Conservation (phyloP, 257 asterid species). For the Salvia rosmarinus region DNA sequence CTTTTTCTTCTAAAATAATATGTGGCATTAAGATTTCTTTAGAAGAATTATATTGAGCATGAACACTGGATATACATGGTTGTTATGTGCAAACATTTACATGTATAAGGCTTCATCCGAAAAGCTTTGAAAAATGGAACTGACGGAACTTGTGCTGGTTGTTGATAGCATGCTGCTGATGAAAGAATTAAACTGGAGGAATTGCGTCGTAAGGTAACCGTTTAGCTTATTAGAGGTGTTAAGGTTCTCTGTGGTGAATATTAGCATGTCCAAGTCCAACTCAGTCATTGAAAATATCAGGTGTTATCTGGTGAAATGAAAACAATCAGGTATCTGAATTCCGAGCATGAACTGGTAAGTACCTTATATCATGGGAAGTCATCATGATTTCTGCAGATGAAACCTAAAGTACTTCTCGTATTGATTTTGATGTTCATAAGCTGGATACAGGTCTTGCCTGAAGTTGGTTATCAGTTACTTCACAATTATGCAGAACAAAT, state of each 20-base stretch:
- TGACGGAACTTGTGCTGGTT: constrained; percentile 34
- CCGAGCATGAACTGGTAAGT: constrained; percentile 79
- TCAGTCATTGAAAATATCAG: constrained; percentile 42
- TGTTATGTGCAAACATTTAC: not conserved
- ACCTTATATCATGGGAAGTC: constrained; percentile 25
- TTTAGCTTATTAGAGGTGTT: constrained; percentile 25
- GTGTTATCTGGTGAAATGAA: constrained; percentile 84
- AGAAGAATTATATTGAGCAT: not conserved
- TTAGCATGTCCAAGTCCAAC: constrained; percentile 31
- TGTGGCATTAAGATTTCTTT: not conserved
- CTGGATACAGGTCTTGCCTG: constrained; percentile 73
- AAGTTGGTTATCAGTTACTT: constrained; percentile 84
- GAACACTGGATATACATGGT: not conserved
- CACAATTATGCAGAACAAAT: constrained; percentile 77
- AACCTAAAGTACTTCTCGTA: constrained; percentile 24
- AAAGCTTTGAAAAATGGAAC: constrained; percentile 23
- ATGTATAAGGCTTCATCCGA: constrained; percentile 18
- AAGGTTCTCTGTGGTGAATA: constrained; percentile 27
- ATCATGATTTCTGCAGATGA: constrained; percentile 25
- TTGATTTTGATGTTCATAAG: constrained; percentile 35
- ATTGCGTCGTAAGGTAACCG: constrained; percentile 73
- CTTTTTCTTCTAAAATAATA: not conserved
- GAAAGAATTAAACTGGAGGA: constrained; percentile 96
- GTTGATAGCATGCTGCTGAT: constrained; percentile 96
- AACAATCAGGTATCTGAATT: constrained; percentile 66